Base-by-base conservation (phyloP, 106 monocot genomes). In the Posidonia australis region DNA sequence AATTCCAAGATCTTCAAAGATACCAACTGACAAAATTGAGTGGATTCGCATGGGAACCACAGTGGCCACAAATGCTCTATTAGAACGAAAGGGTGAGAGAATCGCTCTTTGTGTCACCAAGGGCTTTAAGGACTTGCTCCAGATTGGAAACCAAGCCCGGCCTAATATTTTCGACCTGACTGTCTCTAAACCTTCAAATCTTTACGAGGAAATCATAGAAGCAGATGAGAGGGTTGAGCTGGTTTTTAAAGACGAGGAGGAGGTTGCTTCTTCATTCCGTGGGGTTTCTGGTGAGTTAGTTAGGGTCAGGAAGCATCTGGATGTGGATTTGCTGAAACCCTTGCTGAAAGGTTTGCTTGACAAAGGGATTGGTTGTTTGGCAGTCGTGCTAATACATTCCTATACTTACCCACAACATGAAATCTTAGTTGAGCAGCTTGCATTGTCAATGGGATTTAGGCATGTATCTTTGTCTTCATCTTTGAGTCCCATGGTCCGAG, bases 11-110 rank as follows among this genome's bases (percentile, higher is more conserved):
- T 78, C 80, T 62, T 75, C 87, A 19, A 96, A 96, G 74, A 94
- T 94, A 55, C 94, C 94, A 13, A 94, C 94, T 0, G 69, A 77
- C 41, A 86, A 72, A 56, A 94, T 94, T 12, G 94, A 94, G 51
- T 90, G 94, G 94, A 86, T 94, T 32, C 84, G 94, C 43, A 94
- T 94, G 94, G 94, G 94, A 13, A 94, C 94, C 30, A 94, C 94
- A 2, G 94, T 94, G 10, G 94, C 94, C 43, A 94, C 94, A 0
- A 94, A 94, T 65, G 90, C 94, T 56, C 82, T 94, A n/a, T 79
- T 94, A 44, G 94, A 94, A 63, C 69, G 94, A 46, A 94, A 84
- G 63, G 94, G 94, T 9, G 94, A 94, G 60, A 73, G 86, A 63
- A 90, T 90, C 60, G 94, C 94, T 53, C 84, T 94, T 19, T 94